Conservation (phyloP, 805 yeast genomes). For the Yamadazyma takamatsuzukensis region DNA sequence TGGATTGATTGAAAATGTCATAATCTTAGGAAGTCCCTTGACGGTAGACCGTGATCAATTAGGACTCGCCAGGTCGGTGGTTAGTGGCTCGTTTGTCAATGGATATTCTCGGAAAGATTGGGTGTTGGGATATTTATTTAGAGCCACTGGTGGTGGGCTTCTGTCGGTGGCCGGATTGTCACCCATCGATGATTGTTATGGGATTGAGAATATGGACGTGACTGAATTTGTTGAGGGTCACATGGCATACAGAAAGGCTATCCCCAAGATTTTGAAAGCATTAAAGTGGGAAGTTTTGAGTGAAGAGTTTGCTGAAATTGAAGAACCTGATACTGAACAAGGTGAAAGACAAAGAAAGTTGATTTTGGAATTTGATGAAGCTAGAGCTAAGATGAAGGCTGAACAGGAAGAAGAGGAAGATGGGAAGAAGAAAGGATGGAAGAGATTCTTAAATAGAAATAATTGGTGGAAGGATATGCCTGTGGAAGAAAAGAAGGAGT, state of each 20-base stretch:
- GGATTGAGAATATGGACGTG: constrained; percentile 82
- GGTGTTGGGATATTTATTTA: constrained; percentile 90
- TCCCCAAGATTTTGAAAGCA: constrained; percentile 72
- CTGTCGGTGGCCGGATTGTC: constrained; percentile 89
- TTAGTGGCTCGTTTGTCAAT: constrained; percentile 84
- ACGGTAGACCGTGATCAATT: constrained; percentile 77
- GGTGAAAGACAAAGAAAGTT: constrained; percentile 79
- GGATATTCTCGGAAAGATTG: constrained; percentile 93
- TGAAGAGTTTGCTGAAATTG: constrained; percentile 93
- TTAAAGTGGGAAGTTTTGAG: constrained; percentile 78
- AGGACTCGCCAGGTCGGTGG: constrained; percentile 75
- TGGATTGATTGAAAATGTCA: constrained; percentile 87
- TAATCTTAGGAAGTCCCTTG: constrained; percentile 82
- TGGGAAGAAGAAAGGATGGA: constrained; percentile 42
- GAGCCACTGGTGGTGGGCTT: constrained; percentile 95
- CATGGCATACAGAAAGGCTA: constrained; percentile 93
- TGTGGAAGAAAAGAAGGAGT: constrained; percentile 20
- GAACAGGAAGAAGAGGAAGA: constrained; percentile 29
- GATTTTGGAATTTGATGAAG: constrained; percentile 82
- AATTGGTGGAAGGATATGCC: constrained; percentile 54
- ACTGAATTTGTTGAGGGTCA: constrained; percentile 89
- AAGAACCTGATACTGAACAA: constrained; percentile 90
- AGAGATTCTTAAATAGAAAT: constrained; percentile 44
- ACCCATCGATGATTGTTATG: constrained; percentile 57
- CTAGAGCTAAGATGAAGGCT: constrained; percentile 57